Percentiles rank a stretch among this genome's conserved stretches.
Conservation (phyloP, 2,329 filamentous ascomycete species). For the Aspergillus sp. region DNA sequence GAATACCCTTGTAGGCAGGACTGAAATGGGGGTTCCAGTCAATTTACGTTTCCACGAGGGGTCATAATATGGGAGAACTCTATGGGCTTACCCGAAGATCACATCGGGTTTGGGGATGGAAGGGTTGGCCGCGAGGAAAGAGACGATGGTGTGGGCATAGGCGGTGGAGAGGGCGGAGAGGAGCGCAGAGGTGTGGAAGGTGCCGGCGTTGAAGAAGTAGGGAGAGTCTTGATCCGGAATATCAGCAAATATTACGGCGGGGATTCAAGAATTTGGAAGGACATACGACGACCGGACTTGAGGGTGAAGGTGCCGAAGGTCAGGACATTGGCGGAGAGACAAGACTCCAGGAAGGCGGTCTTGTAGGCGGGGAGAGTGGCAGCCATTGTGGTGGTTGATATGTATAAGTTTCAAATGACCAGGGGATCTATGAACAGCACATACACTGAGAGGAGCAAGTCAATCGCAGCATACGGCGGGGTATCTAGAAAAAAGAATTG, state of each 20-base stretch:
- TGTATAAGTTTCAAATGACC: background rate
- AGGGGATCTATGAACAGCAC: background rate
- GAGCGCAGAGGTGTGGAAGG: slow-evolving; percentile 79
- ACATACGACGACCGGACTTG: slow-evolving; percentile 73
- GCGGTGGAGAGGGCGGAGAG: slow-evolving; percentile 76
- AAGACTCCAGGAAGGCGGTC: slow-evolving; percentile 16
- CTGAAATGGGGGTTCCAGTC: background rate
- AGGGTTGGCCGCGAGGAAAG: slow-evolving; percentile 32
- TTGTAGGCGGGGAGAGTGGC: slow-evolving; percentile 14
- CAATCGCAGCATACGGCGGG: background rate
- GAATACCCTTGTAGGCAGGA: slow-evolving; percentile 96
- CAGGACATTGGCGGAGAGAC: slow-evolving; percentile 23
- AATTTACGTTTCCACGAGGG: background rate
- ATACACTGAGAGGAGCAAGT: background rate
- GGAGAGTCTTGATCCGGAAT: slow-evolving; percentile 57
- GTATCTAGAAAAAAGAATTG: background rate
- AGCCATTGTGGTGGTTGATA: background rate
- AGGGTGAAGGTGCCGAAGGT: slow-evolving; percentile 50
- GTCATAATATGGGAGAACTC: background rate
- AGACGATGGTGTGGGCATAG: slow-evolving; percentile 64
- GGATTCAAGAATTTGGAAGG: background rate
- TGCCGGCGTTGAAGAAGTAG: slow-evolving; percentile 97
- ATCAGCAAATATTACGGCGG: background rate
- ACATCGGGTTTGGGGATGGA: slow-evolving; percentile 67
- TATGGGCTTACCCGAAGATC: slow-evolving; percentile 64